phyloP scores from a whole-genome alignment of 495 filamentous ascomycete species.

The Cladorrhinum samala region DNA sequence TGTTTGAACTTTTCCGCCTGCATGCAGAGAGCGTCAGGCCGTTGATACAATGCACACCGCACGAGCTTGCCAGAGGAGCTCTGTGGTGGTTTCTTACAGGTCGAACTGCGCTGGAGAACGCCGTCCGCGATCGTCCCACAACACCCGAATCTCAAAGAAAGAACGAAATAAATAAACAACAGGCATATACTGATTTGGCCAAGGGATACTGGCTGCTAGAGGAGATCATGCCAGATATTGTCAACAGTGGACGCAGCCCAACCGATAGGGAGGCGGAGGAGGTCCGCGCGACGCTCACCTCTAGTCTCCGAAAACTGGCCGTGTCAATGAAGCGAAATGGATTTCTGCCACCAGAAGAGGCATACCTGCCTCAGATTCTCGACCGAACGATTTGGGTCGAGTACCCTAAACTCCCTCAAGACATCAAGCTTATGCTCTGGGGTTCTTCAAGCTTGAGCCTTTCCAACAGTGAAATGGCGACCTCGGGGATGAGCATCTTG shows the following conservation, averaged over 20 bases:
- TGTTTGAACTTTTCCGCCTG: constrained; percentile 60
- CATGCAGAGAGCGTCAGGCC: constrained; percentile 67
- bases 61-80: constrained; percentile 62
- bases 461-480: constrained; percentile 24
- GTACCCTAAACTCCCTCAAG: constrained; percentile 62
- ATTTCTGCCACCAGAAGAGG: constrained; percentile 60
- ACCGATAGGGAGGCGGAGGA: constrained; percentile 38
- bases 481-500: constrained; percentile 42
- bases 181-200: constrained; percentile 72
- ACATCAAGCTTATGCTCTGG: constrained; percentile 59
- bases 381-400: constrained; percentile 71
- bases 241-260: constrained; percentile 27
- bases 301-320: constrained; percentile 63
- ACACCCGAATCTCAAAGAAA: constrained; percentile 34
- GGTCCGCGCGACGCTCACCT: constrained; percentile 49
- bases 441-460: constrained; percentile 50
- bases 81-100: constrained; percentile 88
- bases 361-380: constrained; percentile 57
- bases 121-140: constrained; percentile 56
- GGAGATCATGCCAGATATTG: constrained; percentile 53
- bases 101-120: constrained; percentile 61
- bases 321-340: constrained; percentile 78
- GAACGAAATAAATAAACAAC: constrained; percentile 46
- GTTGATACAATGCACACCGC: constrained; percentile 48
- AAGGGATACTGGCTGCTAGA: constrained; percentile 78